Base-by-base conservation (phyloP, 2,329 filamentous ascomycete genomes). In the Trichoderma atrobrunneum region DNA sequence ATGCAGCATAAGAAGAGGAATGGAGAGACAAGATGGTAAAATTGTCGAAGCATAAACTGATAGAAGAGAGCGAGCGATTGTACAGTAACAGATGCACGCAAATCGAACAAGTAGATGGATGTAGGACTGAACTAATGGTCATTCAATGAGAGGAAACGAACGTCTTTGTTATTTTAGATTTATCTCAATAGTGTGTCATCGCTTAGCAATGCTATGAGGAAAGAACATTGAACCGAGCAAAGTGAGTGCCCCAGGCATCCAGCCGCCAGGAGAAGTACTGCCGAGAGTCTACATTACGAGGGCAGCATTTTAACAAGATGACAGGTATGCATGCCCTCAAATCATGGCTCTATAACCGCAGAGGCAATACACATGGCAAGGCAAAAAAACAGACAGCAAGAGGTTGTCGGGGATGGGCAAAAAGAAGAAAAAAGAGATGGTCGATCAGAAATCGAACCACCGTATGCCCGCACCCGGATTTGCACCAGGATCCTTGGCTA, bases 401-500 rank as follows among this genome's bases (percentile, higher is more conserved):
- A 11, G 14, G 30, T 26, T 18, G 14, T 7, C 16, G 7, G 16
- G 16, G 36, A 32, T 12, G 30, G 32, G n/a, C 24, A 63, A 6
- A 61, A 60, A 34, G 56, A 28, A 30, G 18, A 11, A 64, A 66
- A 71, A 59, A 70, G 30, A 56, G 65, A 69, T 72, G 39, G 7
- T 26, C 59, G 39, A 62, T 14, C 24, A 14, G 54, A 48, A 60
- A 10, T 70, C 59, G 67, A 70, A 70, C 67, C 48, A 30, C 1
- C 14, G 30, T 24, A 36, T 74, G 78, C 78, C 78, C 78, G 79
- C 75, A 79, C 78, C 75, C 79, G 79, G 78, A 79, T 79, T 80
- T 81, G 79, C 78, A 81, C 79, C 79, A 74, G 75, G 79, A 79
- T 80, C 78, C 78, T 80, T 80, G 79, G 78, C 79, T 81, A 51